Evolutionary conservation across 1,284 basidiomycete species (phyloP).

Genomic region (Lentinus polychrous): DNA sequence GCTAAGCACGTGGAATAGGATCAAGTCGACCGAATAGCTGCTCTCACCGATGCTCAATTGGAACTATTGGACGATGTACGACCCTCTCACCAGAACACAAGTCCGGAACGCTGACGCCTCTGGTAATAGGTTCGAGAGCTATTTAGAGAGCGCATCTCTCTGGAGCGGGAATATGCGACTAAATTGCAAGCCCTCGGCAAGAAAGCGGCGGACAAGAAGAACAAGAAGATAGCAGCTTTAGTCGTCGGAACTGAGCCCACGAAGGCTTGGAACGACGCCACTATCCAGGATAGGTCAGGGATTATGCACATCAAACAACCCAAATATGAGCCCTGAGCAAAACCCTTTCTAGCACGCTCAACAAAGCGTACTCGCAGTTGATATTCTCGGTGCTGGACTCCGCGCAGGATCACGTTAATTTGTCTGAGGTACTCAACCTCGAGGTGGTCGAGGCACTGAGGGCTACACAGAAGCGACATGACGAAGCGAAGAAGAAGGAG

Average conservation of each 20-base stretch:
- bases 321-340: slow-evolving; percentile 1
- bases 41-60: slow-evolving; percentile 54
- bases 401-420: slow-evolving; percentile 61
- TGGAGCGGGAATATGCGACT: slow-evolving; percentile 71
- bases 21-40: slow-evolving; percentile 31
- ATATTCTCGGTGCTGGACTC: slow-evolving; percentile 51
- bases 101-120: not conserved
- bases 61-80: slow-evolving; percentile 58
- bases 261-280: slow-evolving; percentile 50
- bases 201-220: slow-evolving; percentile 67
- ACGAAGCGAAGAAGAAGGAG: slow-evolving; percentile 68
- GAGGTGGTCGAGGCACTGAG: slow-evolving; percentile 64
- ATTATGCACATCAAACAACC: not conserved
- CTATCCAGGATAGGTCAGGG: slow-evolving; percentile 48
- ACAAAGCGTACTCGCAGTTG: slow-evolving; percentile 59
- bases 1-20: slow-evolving; percentile 23
- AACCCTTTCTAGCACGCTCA: slow-evolving; percentile 47
- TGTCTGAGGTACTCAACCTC: slow-evolving; percentile 53
- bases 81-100: not conserved
- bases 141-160: slow-evolving; percentile 52
- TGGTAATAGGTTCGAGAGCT: slow-evolving; percentile 57
- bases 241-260: slow-evolving; percentile 64
- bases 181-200: slow-evolving; percentile 60
- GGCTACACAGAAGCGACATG: slow-evolving; percentile 52
- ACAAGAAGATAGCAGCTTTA: slow-evolving; percentile 44